phyloP scores from a whole-genome alignment of 805 yeast species.

The Wickerhamia fluorescens region DNA sequence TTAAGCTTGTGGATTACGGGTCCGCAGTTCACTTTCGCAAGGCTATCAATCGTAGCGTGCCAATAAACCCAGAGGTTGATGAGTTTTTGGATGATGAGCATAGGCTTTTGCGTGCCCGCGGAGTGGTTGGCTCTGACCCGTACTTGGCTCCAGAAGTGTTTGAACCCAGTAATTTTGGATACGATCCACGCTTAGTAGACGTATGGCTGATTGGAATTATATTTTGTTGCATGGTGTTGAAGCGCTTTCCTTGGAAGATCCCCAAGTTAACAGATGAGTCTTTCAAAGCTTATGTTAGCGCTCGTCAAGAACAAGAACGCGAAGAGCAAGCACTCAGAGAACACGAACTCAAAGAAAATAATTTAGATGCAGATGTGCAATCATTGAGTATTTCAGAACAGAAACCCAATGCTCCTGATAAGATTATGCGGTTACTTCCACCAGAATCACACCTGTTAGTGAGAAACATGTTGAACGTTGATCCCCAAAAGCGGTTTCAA shows the following conservation, averaged over 20 bases:
- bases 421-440: no score
- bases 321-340: no score
- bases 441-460: constrained; percentile 54
- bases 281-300: background rate
- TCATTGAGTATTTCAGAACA: no score
- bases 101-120: constrained; percentile 57
- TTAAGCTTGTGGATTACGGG: constrained; percentile 90
- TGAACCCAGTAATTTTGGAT: constrained; percentile 32
- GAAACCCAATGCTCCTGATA: no score
- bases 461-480: constrained; percentile 55
- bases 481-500: constrained; percentile 50
- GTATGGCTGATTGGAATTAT: constrained; percentile 93
- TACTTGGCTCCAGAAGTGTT: constrained; percentile 92
- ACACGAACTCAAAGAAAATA: no score
- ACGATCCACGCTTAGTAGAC: constrained; percentile 86
- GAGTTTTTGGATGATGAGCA: constrained; percentile 35
- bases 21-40: constrained; percentile 79
- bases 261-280: constrained; percentile 76
- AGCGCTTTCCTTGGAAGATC: constrained; percentile 92
- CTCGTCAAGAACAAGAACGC: no score
- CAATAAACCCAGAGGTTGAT: constrained; percentile 7
- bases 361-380: no score
- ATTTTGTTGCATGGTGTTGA: constrained; percentile 81
- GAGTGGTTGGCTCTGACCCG: constrained; percentile 94
- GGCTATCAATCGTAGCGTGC: constrained; percentile 20